Evolutionary conservation across 129 eudicot genomes (phyloP).

Genomic region (Centrapalus pauciflorus): DNA sequence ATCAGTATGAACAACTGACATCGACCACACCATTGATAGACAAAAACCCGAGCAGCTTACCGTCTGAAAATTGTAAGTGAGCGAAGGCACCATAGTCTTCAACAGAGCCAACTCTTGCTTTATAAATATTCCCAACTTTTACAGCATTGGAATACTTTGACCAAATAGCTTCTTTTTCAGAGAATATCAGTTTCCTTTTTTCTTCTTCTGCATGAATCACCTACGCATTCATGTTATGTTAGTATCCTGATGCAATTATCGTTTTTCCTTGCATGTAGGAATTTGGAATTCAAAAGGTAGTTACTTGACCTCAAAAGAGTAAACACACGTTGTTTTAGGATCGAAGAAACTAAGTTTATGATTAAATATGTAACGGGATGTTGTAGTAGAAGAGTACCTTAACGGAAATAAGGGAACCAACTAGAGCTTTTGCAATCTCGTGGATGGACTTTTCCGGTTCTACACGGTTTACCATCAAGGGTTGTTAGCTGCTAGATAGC

Average conservation of each 20-base stretch:
- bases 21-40: background rate
- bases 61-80: slow-evolving; percentile 79
- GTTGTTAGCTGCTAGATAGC: background rate
- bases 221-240: slow-evolving; percentile 28
- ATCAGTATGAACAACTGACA: background rate
- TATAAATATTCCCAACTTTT: slow-evolving; percentile 58
- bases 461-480: slow-evolving; percentile 27
- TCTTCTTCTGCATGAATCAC: slow-evolving; percentile 71
- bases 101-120: slow-evolving; percentile 67
- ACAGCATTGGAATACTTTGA: slow-evolving; percentile 52
- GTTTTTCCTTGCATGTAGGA: background rate
- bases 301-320: background rate
- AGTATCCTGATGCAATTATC: background rate
- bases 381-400: slow-evolving; percentile 48
- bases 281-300: background rate
- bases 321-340: background rate
- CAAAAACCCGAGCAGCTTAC: slow-evolving; percentile 24
- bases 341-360: background rate
- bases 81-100: slow-evolving; percentile 93
- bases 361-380: background rate
- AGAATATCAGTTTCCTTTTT: slow-evolving; percentile 62
- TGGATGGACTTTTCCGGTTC: slow-evolving; percentile 70
- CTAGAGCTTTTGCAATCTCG: slow-evolving; percentile 61
- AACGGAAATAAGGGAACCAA: slow-evolving; percentile 66
- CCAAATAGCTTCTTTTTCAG: slow-evolving; percentile 88